A percentile compares a stretch with the other conserved stretches of the same genome.
Evolutionary conservation across 106 monocot genomes (phyloP).

Genomic region (Narthecium ossifragum): DNA sequence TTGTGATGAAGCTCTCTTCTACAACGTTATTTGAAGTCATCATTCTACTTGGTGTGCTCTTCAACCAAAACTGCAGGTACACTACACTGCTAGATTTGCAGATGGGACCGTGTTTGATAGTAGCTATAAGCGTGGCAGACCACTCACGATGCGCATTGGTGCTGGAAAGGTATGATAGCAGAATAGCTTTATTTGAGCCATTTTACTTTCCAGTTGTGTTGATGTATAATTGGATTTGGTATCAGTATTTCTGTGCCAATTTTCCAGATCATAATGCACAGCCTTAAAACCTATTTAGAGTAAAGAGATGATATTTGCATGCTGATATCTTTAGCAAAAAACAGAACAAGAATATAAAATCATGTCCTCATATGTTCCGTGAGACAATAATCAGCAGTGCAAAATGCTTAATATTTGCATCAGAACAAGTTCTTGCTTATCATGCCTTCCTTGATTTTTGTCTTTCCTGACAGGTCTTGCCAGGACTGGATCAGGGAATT

Average conservation of each 20-base stretch:
- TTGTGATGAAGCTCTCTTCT: not conserved
- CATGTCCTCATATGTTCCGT: no score
- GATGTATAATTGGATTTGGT: not conserved
- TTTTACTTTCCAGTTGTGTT: no score
- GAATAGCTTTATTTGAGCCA: not conserved
- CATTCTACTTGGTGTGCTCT: no score
- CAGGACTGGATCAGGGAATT: conserved; percentile 90
- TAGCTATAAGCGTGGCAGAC: conserved; percentile 86
- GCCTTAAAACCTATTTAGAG: no score
- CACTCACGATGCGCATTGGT: conserved; percentile 78
- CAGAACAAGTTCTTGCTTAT: no score
- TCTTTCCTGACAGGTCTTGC: conserved; percentile 73
- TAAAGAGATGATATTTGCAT: no score
- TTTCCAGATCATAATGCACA: no score
- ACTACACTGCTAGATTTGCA: conserved; percentile 86
- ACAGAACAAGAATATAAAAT: no score
- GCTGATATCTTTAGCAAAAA: no score
- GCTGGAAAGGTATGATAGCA: conserved; percentile 58
- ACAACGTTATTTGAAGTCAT: no score
- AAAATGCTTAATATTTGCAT: no score
- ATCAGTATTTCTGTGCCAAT: not conserved
- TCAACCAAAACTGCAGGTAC: conserved; percentile 67
- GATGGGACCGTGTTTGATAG: conserved; percentile 92
- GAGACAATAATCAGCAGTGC: no score
- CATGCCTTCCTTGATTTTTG: not conserved